Conservation (phyloP, 2,329 filamentous ascomycete genomes). For the Talaromyces sp. region DNA sequence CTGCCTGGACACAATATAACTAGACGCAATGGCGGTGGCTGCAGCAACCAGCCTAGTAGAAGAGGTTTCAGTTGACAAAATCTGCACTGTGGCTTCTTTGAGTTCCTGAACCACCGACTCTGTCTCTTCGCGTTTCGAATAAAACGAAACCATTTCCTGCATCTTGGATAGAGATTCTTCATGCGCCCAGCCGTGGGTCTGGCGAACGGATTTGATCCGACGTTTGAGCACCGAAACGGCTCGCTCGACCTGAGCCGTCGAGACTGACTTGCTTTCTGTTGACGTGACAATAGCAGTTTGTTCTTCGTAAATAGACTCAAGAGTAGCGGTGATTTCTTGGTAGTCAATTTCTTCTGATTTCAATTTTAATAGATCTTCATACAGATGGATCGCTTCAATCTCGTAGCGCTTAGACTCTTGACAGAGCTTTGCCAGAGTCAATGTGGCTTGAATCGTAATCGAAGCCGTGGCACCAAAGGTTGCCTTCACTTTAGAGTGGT, state of each 20-base stretch:
- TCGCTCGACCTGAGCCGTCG: conserved; percentile 25
- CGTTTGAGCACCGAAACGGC: conserved; percentile 27
- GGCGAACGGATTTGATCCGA: conserved; percentile 25
- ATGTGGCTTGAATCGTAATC: conserved; percentile 34
- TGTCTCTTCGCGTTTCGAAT: conserved; percentile 29
- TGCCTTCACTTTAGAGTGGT: conserved; percentile 29
- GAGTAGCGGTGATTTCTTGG: conserved; percentile 28
- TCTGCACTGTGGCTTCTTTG: conserved; percentile 28
- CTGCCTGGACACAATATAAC: conserved; percentile 33
- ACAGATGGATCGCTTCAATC: conserved; percentile 30
- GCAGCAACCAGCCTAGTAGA: conserved; percentile 27
- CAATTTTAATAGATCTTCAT: conserved; percentile 33
- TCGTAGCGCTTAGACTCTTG: conserved; percentile 35
- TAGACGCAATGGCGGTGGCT: conserved; percentile 32
- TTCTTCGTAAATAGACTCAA: conserved; percentile 37
- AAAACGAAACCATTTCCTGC: conserved; percentile 32
- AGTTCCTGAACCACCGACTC: conserved; percentile 29
- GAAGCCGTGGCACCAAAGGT: conserved; percentile 30
- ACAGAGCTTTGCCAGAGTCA: conserved; percentile 33
- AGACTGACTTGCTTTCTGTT: conserved; percentile 19
- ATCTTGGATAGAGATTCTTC: conserved; percentile 35
- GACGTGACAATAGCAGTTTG: conserved; percentile 23
- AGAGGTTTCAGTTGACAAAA: conserved; percentile 29
- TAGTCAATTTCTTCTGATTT: conserved; percentile 29
- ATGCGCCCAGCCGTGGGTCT: conserved; percentile 35